Percentiles rank a stretch among this genome's conserved stretches.
phyloP scores from a whole-genome alignment of 305 asterid species.

The Fraxinus ornus region DNA sequence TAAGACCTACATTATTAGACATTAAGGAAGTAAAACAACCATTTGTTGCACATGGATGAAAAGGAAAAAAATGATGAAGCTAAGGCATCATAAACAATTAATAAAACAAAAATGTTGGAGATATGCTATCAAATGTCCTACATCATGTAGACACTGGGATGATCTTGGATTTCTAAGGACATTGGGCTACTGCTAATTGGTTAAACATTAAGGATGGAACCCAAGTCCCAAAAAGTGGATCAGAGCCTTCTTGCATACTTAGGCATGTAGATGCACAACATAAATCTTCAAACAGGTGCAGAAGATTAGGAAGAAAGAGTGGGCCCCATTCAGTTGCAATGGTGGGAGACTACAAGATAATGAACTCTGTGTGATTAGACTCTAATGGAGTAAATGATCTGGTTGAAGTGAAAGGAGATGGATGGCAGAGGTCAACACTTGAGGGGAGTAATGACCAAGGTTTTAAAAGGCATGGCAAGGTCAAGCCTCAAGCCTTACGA shows the following conservation, averaged over 20 bases:
- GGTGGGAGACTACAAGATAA: not conserved
- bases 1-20: constrained; percentile 67
- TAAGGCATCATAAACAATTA: constrained; percentile 3
- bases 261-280: not conserved
- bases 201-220: not conserved
- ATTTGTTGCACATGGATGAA: constrained; percentile 24
- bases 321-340: not conserved
- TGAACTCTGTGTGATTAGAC: not conserved
- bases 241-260: not conserved
- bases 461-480: not conserved
- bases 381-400: not conserved
- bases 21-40: constrained; percentile 36
- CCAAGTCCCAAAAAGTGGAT: not conserved
- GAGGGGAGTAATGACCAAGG: not conserved
- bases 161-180: not conserved
- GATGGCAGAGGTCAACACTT: not conserved
- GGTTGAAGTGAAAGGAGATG: not conserved
- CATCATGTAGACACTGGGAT: not conserved
- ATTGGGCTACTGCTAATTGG: not conserved
- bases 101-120: constrained; percentile 12
- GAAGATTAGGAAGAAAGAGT: not conserved
- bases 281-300: not conserved
- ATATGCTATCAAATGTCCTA: not conserved
- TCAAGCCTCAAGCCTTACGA: not conserved
- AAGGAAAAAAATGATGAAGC: not conserved